Evolutionary conservation across 345 rosid genomes (phyloP), one percentile per base, ranked within the genome.

Genomic region (Hypericum androsaemum): DNA sequence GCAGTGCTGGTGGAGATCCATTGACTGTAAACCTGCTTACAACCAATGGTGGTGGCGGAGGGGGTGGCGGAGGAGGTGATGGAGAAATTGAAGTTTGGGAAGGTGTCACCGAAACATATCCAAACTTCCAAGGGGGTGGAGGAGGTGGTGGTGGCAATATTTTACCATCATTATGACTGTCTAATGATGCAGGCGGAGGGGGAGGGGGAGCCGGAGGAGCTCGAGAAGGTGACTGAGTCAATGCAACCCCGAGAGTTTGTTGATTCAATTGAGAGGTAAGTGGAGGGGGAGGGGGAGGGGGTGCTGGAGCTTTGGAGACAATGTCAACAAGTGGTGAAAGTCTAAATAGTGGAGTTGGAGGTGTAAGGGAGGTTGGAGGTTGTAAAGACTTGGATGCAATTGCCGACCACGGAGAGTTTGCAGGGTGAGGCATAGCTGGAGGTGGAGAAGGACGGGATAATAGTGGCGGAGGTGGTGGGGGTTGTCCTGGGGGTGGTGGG

Each of bases 61-160:
- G 76, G 1, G 77, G 74, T 7, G 60, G 73, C 9, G 52, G n/a
- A 36, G 50, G 61, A 41, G 46, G 60, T 46, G 74, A 60, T 12
- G 56, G 43, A 45, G 68, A 51, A 57, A 37, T 12, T 16, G 48
- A 40, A 52, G 37, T 51, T 54, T 56, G 51, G 57, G 55, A 5
- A 43, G 35, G 44, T 57, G 54, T 40, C 40, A 15, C 54, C 28
- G 66, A 70, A 72, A 64, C 42, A 65, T 38, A 53, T 12, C 52
- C 67, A 62, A 69, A 63, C 41, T 70, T 78, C 96, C 94, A 80
- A 64, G 89, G 80, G 14, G 74, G 73, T 39, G 81, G 62, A 45
- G 67, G 47, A 11, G 64, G 86, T 6, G 81, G 62, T 6, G 81
- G 71, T 28, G 89, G 78, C 63, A 71, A 54, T 42, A 56, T 57